phyloP scores from a whole-genome alignment of 1,139 yeast genomes.

The Casaregolazyma lundiana region DNA sequence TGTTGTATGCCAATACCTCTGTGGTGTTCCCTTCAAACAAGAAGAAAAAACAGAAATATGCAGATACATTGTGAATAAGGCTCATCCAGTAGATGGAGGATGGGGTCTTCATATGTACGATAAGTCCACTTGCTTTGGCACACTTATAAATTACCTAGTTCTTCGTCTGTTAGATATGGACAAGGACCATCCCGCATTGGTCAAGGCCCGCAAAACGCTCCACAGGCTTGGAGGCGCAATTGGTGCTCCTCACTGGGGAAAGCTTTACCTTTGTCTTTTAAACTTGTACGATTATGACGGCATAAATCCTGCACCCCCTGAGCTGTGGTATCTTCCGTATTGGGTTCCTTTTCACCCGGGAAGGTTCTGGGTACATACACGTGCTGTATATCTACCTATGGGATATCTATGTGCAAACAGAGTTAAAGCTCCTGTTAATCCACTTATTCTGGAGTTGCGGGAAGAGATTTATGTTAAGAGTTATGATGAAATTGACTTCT shows the following conservation, averaged over 20 bases:
- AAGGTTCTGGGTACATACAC: slow-evolving; percentile 98
- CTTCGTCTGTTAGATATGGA: slow-evolving; percentile 74
- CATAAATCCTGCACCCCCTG: slow-evolving; percentile 97
- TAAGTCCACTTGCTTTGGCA: slow-evolving; percentile 93
- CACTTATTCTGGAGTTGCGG: slow-evolving; percentile 60
- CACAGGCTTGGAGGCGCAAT: slow-evolving; percentile 81
- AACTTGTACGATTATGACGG: slow-evolving; percentile 93
- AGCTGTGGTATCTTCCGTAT: slow-evolving; percentile 85
- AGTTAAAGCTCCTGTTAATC: slow-evolving; percentile 56
- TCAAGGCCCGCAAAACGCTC: slow-evolving; percentile 71
- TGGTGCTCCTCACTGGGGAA: slow-evolving; percentile 96
- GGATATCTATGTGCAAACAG: slow-evolving; percentile 69
- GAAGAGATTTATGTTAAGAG: slow-evolving; percentile 69
- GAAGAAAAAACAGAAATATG: slow-evolving; percentile 65
- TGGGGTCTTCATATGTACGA: slow-evolving; percentile 96
- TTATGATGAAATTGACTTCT: slow-evolving; percentile 64
- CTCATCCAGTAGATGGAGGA: slow-evolving; percentile 99
- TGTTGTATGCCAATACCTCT: slow-evolving; percentile 67
- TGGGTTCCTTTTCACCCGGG: slow-evolving; percentile 84
- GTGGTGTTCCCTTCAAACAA: slow-evolving; percentile 64
- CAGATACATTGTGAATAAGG: slow-evolving; percentile 77
- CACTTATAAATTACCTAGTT: slow-evolving; percentile 76
- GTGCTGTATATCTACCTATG: slow-evolving; percentile 85
- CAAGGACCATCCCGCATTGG: slow-evolving; percentile 69
- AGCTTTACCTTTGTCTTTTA: slow-evolving; percentile 77